Evolutionary conservation across 768 basidiomycete genomes (phyloP).

Genomic region (Suillus cothurnatus): DNA sequence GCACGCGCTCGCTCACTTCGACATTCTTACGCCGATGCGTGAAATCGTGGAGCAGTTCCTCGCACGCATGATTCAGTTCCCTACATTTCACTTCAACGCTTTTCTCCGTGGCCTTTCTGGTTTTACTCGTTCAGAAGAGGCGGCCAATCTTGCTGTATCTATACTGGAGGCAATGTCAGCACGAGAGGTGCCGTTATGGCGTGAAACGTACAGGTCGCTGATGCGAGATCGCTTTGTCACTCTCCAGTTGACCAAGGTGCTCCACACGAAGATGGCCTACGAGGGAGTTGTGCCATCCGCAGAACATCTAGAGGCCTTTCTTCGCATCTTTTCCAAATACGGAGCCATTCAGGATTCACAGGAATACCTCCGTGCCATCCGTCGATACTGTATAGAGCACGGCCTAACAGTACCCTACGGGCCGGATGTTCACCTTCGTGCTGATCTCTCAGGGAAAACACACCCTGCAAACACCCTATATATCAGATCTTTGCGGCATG

Average conservation of each 20-base stretch:
- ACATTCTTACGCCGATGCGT: conserved; percentile 48
- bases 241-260: conserved; percentile 48
- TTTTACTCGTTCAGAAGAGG: conserved; percentile 42
- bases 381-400: conserved; percentile 24
- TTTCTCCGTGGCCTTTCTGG: conserved; percentile 53
- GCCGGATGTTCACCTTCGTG: background rate
- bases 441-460: conserved; percentile 21
- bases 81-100: conserved; percentile 49
- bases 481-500: conserved; percentile 42
- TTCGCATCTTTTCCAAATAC: conserved; percentile 49
- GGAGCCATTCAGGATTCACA: conserved; percentile 45
- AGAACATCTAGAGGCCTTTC: conserved; percentile 49
- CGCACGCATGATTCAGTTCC: conserved; percentile 18
- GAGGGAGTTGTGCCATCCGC: conserved; percentile 43
- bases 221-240: conserved; percentile 55
- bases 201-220: conserved; percentile 45
- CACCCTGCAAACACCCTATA: conserved; percentile 46
- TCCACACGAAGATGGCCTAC: conserved; percentile 45
- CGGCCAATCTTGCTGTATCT: conserved; percentile 40
- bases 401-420: conserved; percentile 25
- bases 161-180: conserved; percentile 51
- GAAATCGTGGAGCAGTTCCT: conserved; percentile 47
- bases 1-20: conserved; percentile 51
- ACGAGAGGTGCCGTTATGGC: conserved; percentile 42
- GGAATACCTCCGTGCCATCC: conserved; percentile 43